These are phyloP conservation scores for Lactifluus pinguis DNA, from an alignment of 768 basidiomycete species.

Conservation along the genomic window DNA sequence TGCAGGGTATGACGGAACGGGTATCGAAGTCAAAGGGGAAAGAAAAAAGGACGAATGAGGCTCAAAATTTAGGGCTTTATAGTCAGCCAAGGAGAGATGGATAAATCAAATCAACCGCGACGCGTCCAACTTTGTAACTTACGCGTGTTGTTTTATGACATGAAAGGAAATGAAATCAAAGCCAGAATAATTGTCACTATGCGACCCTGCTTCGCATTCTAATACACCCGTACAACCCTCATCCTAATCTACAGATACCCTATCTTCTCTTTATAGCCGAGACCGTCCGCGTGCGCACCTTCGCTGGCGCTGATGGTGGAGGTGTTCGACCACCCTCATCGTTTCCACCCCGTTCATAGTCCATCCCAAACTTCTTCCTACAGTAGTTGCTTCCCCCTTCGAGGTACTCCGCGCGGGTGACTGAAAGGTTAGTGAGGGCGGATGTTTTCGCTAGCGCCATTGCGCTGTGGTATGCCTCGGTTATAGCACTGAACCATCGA, in stretches of 20 bases:
- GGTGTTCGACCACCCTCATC: constrained; percentile 6
- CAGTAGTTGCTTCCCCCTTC: constrained; percentile 74
- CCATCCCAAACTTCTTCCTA: constrained; percentile 53
- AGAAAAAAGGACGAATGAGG: not conserved
- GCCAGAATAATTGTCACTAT: not conserved
- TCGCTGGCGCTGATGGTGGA: not conserved
- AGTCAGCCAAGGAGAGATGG: not conserved
- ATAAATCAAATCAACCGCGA: constrained; percentile 12
- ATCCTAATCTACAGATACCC: not conserved
- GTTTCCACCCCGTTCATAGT: constrained; percentile 12
- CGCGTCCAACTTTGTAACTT: constrained; percentile 17
- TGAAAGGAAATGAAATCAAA: not conserved
- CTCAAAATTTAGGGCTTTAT: constrained; percentile 8
- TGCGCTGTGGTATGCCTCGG: constrained; percentile 56
- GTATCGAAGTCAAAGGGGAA: not conserved
- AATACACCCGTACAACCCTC: constrained; percentile 3
- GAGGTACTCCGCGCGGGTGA: constrained; percentile 76
- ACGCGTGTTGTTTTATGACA: not conserved
- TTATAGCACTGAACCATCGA: constrained; percentile 42
- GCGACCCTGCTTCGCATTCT: not conserved
- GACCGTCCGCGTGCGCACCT: constrained; percentile 15
- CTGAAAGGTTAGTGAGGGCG: constrained; percentile 42
- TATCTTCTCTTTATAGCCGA: constrained; percentile 18
- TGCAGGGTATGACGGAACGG: constrained; percentile 8
- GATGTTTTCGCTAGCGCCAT: constrained; percentile 46